Evolutionary conservation across 2,329 filamentous ascomycete genomes (phyloP), one percentile per base, ranked within the genome.

Genomic region (Nectriaceae sp.): DNA sequence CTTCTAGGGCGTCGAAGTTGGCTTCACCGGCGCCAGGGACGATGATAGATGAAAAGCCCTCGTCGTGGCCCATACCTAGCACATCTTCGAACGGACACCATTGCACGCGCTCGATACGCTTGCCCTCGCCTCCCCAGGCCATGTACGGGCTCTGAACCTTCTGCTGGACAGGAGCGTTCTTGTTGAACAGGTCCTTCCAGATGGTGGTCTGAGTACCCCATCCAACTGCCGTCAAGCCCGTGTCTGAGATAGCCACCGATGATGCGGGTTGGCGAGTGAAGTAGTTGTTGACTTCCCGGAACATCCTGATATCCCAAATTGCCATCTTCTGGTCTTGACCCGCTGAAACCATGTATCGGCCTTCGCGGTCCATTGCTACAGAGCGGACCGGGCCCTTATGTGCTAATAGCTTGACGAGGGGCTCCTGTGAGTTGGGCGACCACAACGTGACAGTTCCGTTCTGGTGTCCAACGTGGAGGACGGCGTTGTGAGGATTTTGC

Each of bases 81-180:
- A 97, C 76, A 75, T 99, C 94, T 68, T 99, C 94, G 55, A 89
- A 96, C 0, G 94, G 94, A 66, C 94, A 99, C 89, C 93, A 99
- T 52, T 82, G 80, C 2, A 96, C 83, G 35, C 88, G 83, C 70
- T 96, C 90, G 21, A 96, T 84, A 46, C 79, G 80, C 54, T 87
- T 83, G 18, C 91, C 92, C 52, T 96, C 89, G 41, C 90, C 90
- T 40, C 91, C 90, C 89, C 92, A 97, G 2, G 84, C 79, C 85
- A 99, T 90, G 71, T 99, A 99, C 0, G 94, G 94, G 46, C 84
- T 89, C 57, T 91, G 84, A 1, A 94, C 84, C 67, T 92, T 93
- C 62, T 85, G 79, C 60, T 90, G 87, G n/a, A 88, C 84, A 2
- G 79, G 70, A 4, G 76, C 74, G 44, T 86, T 80, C 60, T 90